Evolutionary conservation across 2,329 filamentous ascomycete genomes (phyloP).

Genomic region (Cytospora mali): DNA sequence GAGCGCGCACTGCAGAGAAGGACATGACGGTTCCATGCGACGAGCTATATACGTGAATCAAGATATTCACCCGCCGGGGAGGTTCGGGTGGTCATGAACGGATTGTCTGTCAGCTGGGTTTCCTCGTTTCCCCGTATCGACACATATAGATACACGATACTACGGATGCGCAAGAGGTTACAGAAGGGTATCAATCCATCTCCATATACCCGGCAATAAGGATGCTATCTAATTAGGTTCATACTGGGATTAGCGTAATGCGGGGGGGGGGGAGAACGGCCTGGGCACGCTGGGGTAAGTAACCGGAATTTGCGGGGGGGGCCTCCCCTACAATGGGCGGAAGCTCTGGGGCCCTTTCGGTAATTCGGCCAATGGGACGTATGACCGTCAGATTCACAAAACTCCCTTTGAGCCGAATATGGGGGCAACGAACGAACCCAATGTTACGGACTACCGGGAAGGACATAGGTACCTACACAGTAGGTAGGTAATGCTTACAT

Average conservation of each 20-base stretch:
- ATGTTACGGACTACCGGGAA: not conserved
- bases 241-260: slow-evolving; percentile 18
- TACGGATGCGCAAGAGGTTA: too few species aligned
- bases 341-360: slow-evolving; percentile 40
- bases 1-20: not conserved
- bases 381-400: slow-evolving; percentile 24
- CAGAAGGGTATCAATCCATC: not conserved
- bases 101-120: not conserved
- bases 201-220: not conserved
- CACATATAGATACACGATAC: not conserved
- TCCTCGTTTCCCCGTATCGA: not conserved
- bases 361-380: slow-evolving; percentile 50
- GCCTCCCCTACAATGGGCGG: slow-evolving; percentile 12
- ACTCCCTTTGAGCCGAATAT: slow-evolving; percentile 44
- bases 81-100: too few species aligned
- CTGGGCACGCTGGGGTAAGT: not conserved
- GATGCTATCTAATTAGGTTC: not conserved
- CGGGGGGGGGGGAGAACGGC: slow-evolving; percentile 22
- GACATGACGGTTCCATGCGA: not conserved
- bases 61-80: too few species aligned
- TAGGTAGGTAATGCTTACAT: slow-evolving; percentile 23
- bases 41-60: not conserved
- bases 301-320: slow-evolving; percentile 8
- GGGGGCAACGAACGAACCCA: slow-evolving; percentile 25
- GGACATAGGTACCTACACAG: not conserved